phyloP scores from a whole-genome alignment of 352 stramenopile species.

The Phytophthora capsici region DNA sequence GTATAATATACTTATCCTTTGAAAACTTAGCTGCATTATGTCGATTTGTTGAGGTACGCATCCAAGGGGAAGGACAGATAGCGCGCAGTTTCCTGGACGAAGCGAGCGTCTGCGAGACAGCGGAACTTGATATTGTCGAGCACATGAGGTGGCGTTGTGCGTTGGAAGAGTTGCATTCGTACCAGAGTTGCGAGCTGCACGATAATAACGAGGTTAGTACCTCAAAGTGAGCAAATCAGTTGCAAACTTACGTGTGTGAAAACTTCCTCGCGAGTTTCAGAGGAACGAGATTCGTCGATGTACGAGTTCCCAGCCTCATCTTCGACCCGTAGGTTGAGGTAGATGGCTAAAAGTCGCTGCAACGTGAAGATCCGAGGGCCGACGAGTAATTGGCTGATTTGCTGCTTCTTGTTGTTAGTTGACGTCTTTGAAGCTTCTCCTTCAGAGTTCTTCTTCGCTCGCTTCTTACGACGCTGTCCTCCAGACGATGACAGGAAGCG shows the following conservation, averaged over 20 bases:
- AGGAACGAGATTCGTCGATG: constrained; percentile 26
- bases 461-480: constrained; percentile 58
- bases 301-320: constrained; percentile 31
- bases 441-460: constrained; percentile 37
- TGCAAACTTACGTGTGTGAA: constrained; percentile 67
- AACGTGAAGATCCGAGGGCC: constrained; percentile 79
- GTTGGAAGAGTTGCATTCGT: constrained; percentile 82
- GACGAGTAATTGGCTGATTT: constrained; percentile 69
- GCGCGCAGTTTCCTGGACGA: constrained; percentile 66
- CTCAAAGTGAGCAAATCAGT: neutral
- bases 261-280: constrained; percentile 73
- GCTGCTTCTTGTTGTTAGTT: constrained; percentile 43
- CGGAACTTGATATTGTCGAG: constrained; percentile 84
- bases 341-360: constrained; percentile 79
- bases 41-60: constrained; percentile 56
- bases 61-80: constrained; percentile 67
- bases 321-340: constrained; percentile 71
- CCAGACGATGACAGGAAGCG: constrained; percentile 75
- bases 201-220: constrained; percentile 7
- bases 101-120: constrained; percentile 70
- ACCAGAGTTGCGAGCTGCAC: constrained; percentile 72
- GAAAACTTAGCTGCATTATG: constrained; percentile 22
- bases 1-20: constrained; percentile 41
- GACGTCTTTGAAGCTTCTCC: constrained; percentile 14
- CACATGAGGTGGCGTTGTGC: constrained; percentile 65